These are phyloP conservation scores for Chlorella sp. DNA, from an alignment of 139 green algal genomes.

Conservation along the genomic window DNA sequence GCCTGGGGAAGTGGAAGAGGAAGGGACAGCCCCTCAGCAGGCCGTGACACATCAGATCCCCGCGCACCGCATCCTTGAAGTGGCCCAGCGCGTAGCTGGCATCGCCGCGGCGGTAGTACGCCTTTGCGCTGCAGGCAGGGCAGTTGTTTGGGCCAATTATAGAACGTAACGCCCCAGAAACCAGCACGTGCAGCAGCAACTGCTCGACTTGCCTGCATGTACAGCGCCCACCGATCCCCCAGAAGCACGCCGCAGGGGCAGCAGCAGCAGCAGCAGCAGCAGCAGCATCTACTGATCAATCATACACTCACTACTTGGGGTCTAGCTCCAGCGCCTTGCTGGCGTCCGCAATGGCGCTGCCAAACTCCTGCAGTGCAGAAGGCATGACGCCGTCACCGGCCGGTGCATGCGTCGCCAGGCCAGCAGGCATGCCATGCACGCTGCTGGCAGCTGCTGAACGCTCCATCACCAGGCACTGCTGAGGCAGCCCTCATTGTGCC, in stretches of 20 bases:
- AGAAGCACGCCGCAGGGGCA: not conserved
- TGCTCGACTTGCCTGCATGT: too few relatives aligned
- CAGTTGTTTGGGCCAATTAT: too few relatives aligned
- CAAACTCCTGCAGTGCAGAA: conserved; percentile 83
- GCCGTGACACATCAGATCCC: too few relatives aligned
- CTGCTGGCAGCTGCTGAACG: not conserved
- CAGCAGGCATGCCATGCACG: not conserved
- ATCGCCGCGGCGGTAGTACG: conserved; percentile 94
- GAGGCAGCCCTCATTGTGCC: too few relatives aligned
- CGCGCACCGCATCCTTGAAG: conserved; percentile 86
- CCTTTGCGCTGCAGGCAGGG: conserved; percentile 67
- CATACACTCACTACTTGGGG: conserved; percentile 66
- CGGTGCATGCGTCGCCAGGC: too few relatives aligned
- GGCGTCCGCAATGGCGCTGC: conserved; percentile 90
- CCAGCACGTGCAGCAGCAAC: not conserved
- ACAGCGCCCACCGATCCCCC: too few relatives aligned
- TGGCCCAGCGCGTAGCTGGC: conserved; percentile 90
- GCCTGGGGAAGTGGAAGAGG: too few relatives aligned
- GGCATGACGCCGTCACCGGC: too few relatives aligned
- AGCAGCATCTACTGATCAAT: too few relatives aligned
- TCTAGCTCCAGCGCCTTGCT: conserved; percentile 87
- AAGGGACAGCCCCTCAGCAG: too few relatives aligned
- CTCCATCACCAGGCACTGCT: too few relatives aligned
- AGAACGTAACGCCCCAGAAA: too few relatives aligned
- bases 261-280: not conserved